These are phyloP conservation scores for Penicillium silybi DNA, from an alignment of 495 filamentous ascomycete species.

Conservation along the genomic window DNA sequence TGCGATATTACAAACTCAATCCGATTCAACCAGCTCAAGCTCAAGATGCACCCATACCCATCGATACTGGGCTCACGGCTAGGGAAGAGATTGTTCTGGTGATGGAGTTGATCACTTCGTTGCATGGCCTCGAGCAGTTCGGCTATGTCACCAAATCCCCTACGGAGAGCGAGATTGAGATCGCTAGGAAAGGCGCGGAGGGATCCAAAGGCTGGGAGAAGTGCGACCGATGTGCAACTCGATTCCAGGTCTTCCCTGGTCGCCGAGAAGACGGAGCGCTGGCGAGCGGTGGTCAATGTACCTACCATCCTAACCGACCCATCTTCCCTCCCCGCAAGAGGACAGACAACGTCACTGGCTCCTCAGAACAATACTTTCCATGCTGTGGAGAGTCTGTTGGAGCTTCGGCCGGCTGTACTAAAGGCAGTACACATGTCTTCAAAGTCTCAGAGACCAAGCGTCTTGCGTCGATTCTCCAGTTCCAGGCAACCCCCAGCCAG, in stretches of 20 bases:
- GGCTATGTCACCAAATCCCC: conserved; percentile 72
- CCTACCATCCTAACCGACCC: conserved; percentile 67
- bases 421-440: conserved; percentile 74
- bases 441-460: conserved; percentile 73
- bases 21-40: conserved; percentile 12
- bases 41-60: conserved; percentile 21
- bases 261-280: conserved; percentile 78
- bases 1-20: conserved; percentile 40
- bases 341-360: conserved; percentile 42
- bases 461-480: conserved; percentile 73
- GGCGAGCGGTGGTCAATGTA: conserved; percentile 70
- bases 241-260: conserved; percentile 92
- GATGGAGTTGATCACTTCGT: conserved; percentile 52
- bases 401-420: conserved; percentile 67
- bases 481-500: conserved; percentile 68
- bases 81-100: conserved; percentile 67
- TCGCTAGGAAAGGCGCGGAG: conserved; percentile 60
- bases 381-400: conserved; percentile 77
- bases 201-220: conserved; percentile 71
- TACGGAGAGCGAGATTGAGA: conserved; percentile 53
- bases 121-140: conserved; percentile 55
- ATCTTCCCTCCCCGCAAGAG: conserved; percentile 48
- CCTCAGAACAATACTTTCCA: conserved; percentile 55
- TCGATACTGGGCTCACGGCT: conserved; percentile 64
- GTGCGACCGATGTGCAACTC: conserved; percentile 79